Evolutionary conservation across 768 basidiomycete genomes (phyloP).

Genomic region (Auriscalpium orientale): DNA sequence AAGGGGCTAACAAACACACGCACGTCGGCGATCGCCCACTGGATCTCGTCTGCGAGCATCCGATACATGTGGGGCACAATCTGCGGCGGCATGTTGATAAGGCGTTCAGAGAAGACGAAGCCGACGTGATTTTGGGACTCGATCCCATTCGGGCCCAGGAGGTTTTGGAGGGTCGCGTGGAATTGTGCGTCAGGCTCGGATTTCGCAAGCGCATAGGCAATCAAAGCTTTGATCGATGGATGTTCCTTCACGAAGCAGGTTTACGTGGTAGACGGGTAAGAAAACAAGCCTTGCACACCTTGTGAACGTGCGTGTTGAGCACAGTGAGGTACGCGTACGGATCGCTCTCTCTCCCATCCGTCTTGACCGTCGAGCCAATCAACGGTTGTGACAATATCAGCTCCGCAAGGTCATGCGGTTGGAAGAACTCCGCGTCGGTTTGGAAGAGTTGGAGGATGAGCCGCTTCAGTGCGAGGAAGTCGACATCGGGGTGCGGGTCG

Average conservation of each 20-base stretch:
- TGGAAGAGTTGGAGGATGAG: constrained; percentile 64
- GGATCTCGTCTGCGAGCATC: constrained; percentile 82
- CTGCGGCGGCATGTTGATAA: constrained; percentile 95
- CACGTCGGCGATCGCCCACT: constrained; percentile 61
- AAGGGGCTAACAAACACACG: constrained; percentile 18
- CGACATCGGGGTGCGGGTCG: constrained; percentile 71
- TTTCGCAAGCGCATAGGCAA: constrained; percentile 63
- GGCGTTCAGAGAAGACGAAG: constrained; percentile 77
- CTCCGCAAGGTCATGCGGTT: constrained; percentile 70
- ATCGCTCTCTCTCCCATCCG: constrained; percentile 83
- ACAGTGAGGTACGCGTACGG: constrained; percentile 85
- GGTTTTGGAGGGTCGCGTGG: constrained; percentile 43
- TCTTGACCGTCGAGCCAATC: constrained; percentile 88
- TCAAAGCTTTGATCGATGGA: constrained; percentile 60
- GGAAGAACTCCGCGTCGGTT: constrained; percentile 63
- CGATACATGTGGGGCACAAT: constrained; percentile 87
- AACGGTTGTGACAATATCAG: constrained; percentile 66
- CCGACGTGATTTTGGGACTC: constrained; percentile 55
- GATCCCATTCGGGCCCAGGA: constrained; percentile 33
- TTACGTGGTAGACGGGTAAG: background rate
- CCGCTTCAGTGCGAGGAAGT: constrained; percentile 82
- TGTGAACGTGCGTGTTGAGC: constrained; percentile 66
- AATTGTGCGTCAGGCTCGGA: constrained; percentile 41
- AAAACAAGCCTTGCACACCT: constrained; percentile 31
- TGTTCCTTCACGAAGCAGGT: constrained; percentile 44